Percentiles rank a stretch among this genome's conserved stretches.
phyloP scores from a whole-genome alignment of 139 green algal genomes.

The Chlorella sp. region DNA sequence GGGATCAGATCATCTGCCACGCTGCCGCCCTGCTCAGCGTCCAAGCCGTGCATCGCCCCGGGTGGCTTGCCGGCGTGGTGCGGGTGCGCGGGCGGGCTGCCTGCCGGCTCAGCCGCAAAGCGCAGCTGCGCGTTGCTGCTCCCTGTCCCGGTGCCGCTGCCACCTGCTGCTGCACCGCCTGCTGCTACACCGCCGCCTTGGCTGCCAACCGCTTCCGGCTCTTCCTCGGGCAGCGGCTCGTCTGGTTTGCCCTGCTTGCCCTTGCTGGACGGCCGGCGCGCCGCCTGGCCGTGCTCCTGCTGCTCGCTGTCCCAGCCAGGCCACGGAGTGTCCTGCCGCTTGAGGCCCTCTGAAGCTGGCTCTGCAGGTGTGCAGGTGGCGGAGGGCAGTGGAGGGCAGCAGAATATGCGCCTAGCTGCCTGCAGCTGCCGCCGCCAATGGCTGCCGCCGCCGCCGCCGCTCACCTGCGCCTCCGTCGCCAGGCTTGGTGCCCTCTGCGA shows the following conservation, averaged over 20 bases:
- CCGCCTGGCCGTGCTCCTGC: neutral
- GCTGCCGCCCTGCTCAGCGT: slow-evolving; percentile 2
- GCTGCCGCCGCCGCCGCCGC: no score
- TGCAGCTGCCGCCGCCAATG: neutral
- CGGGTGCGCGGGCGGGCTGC: neutral
- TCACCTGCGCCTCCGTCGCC: neutral
- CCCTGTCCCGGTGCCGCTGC: neutral
- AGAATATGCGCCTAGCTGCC: neutral
- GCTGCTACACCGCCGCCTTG: neutral
- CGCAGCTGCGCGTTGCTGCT: neutral
- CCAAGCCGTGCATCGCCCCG: neutral
- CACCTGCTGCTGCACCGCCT: neutral
- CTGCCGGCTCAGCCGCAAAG: neutral
- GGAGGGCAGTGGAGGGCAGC: no score
- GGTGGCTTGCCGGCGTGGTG: slow-evolving; percentile 9
- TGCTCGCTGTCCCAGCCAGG: neutral
- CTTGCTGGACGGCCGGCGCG: neutral
- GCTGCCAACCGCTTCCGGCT: neutral
- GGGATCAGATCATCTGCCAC: neutral
- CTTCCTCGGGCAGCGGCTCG: neutral
- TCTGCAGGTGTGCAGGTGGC: neutral
- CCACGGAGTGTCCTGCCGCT: slow-evolving; percentile 12
- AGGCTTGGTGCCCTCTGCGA: neutral
- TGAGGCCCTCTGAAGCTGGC: neutral
- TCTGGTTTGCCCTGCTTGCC: neutral